Evolutionary conservation across 768 basidiomycete species (phyloP).

Genomic region (Auriscalpium orientale): DNA sequence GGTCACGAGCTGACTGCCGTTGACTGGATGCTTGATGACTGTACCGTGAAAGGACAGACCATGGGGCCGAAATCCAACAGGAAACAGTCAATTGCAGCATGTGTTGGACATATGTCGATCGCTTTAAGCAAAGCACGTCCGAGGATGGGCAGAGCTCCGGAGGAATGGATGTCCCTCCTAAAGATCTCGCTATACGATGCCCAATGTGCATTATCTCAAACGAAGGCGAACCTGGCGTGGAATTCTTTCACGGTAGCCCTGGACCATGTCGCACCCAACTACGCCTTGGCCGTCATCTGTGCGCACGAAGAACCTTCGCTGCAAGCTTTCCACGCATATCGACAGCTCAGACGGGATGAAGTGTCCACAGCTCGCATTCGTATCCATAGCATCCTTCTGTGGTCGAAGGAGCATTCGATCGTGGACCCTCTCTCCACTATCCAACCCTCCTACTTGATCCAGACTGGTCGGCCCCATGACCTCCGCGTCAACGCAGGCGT

Average conservation of each 20-base stretch:
- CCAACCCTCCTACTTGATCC: constrained; percentile 79
- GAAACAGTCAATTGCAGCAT: constrained; percentile 6
- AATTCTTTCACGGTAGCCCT: constrained; percentile 3
- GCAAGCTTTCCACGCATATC: neutral
- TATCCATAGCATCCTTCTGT: constrained; percentile 41
- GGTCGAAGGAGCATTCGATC: constrained; percentile 41
- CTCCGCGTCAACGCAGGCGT: constrained; percentile 66
- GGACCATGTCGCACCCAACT: constrained; percentile 6
- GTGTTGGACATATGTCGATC: neutral
- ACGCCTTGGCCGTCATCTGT: neutral
- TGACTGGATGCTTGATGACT: constrained; percentile 2
- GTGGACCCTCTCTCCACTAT: constrained; percentile 77
- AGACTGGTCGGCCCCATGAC: constrained; percentile 58
- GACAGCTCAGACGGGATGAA: neutral
- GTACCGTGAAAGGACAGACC: constrained; percentile 6
- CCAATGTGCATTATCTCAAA: neutral
- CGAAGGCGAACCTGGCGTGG: constrained; percentile 7
- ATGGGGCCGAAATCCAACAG: constrained; percentile 1
- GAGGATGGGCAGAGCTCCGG: neutral
- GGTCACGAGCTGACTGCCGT: constrained; percentile 2
- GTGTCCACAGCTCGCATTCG: neutral
- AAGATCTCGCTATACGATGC: constrained; percentile 1
- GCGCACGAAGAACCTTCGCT: neutral
- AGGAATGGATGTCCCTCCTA: neutral
- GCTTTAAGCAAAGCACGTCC: neutral